A percentile compares a stretch with the other conserved stretches of the same genome.
Conservation (phyloP, 1,284 basidiomycete genomes). For the Polyporus tsugae region DNA sequence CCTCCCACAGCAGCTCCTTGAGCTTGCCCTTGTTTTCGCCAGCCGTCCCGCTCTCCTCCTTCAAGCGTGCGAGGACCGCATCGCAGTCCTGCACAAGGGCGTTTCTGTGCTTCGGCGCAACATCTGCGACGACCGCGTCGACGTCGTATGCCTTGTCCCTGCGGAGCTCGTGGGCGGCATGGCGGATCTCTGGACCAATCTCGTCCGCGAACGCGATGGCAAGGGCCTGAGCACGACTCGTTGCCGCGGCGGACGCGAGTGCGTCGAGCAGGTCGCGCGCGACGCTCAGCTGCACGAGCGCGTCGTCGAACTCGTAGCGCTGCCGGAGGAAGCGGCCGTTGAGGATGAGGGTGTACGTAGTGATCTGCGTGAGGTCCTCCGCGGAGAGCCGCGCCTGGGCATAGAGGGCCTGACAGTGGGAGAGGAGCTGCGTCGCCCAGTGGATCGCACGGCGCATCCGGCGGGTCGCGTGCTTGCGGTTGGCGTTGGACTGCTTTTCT, state of each 20-base stretch:
- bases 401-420: slow-evolving; percentile 75
- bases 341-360: slow-evolving; percentile 75
- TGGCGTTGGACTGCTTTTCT: slow-evolving; percentile 57
- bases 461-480: slow-evolving; percentile 79
- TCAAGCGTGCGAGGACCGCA: slow-evolving; percentile 61
- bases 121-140: slow-evolving; percentile 79
- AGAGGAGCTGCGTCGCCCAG: slow-evolving; percentile 83
- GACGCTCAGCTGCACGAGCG: slow-evolving; percentile 80
- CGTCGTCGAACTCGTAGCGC: slow-evolving; percentile 81
- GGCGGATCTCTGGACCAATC: slow-evolving; percentile 90
- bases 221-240: slow-evolving; percentile 91
- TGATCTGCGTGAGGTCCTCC: slow-evolving; percentile 65
- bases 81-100: slow-evolving; percentile 74
- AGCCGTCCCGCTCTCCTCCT: slow-evolving; percentile 50
- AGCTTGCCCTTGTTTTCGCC: slow-evolving; percentile 40
- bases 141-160: slow-evolving; percentile 83
- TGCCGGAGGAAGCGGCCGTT: slow-evolving; percentile 80
- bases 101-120: slow-evolving; percentile 67
- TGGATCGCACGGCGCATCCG: slow-evolving; percentile 88
- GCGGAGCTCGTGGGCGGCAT: slow-evolving; percentile 91
- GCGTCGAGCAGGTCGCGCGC: slow-evolving; percentile 81
- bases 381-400: slow-evolving; percentile 60
- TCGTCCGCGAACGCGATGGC: slow-evolving; percentile 88
- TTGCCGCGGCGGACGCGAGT: slow-evolving; percentile 72
- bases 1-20: slow-evolving; percentile 78